Evolutionary conservation across 1,139 yeast species (phyloP), one percentile per base, ranked within the genome.

Genomic region (Lodderomyces theae): DNA sequence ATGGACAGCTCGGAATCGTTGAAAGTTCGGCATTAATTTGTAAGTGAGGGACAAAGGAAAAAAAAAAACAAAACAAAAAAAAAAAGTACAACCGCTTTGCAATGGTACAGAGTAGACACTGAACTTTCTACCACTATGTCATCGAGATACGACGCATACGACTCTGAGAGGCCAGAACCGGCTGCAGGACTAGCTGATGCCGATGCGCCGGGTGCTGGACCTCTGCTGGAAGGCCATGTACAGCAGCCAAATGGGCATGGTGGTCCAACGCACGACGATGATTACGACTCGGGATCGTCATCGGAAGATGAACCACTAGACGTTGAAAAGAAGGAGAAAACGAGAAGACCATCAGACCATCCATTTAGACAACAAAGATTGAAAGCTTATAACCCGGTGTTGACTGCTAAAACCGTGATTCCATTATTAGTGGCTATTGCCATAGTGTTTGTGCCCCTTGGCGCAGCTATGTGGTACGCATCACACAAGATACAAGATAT

Each of bases 381-480:
- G 41, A 60, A 57, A 44, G 66, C 69, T 3, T 58, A 56, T 44
- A 72, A 69, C 57, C 97, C 97, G 1, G 92, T 92, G 40, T 74
- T 90, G 51, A 90, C 97, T 0, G 97, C 97, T 16, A 82, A 78
- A 57, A 85, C 94, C 3, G 95, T 90, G 32, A 77, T 92, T 44
- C 97, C 97, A 2, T 58, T 90, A 41, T 80, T 90, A 54, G 60
- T 90, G 37, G 62, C 73, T 9, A 74, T 92, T 38, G 94, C 96
- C 4, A 71, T 86, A n/a, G 69, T 92, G 10, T 86, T 90, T 57
- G 86, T 90, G 12, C 95, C 97, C 7, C 72, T 92, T 35, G 98
- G 98, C 24, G 97, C 90, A 1, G 90, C 86, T 45, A 80, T 92
- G 80, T 73, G 92, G 61, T 82, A 82, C 47, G 94, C 96, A 4